Base-by-base conservation (phyloP, 306 rosid genomes). In the Pueraria montana region DNA sequence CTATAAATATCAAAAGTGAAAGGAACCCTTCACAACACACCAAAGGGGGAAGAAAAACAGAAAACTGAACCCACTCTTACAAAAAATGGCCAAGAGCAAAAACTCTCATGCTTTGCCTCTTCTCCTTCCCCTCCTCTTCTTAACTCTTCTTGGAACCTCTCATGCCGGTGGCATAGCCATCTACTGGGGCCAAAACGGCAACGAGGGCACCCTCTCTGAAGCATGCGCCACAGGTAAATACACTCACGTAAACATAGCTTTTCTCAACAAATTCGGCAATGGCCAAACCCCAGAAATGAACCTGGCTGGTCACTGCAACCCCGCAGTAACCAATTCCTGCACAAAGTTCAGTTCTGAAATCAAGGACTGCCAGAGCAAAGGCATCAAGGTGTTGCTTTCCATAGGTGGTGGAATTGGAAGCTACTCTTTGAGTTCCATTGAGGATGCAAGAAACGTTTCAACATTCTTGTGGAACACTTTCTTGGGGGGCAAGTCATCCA, bases 151-250 rank as follows among this genome's bases (percentile, higher is more conserved):
- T 32, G 11, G 70, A 74, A 30, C 77, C 85, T 83, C 92, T 23
- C 16, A 74, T 4, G 82, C 56, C 0, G 90, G 91, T 1, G 91
- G 88, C 71, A 85, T 92, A 30, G 91, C 94, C n/a, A 74, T 91
- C 65, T 94, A 94, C 46, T 92, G 97, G 94, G 97, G 97, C 70
- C 94, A 94, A 86, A 87, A 82, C 27, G 90, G 89, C 8, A 74
- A 82, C 50, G 97, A 92, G 80, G 94, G 97, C 0, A 91, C 92
- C n/a, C 77, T 94, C 5, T 65, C 87, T 0, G 85, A 90, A 43
- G 87, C 98, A 13, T 94, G 98, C 5, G 90, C 90, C 75, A 90
- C 96, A 0, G 85, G 91, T 3, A 84, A 18, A 70, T 92, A 91
- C 85, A 42, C 82, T 3, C 72, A 87, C 11, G 85, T 94, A 1